Evolutionary conservation across 2,329 filamentous ascomycete genomes (phyloP), one percentile per base, ranked within the genome.

Genomic region (Sarocladium strictum): DNA sequence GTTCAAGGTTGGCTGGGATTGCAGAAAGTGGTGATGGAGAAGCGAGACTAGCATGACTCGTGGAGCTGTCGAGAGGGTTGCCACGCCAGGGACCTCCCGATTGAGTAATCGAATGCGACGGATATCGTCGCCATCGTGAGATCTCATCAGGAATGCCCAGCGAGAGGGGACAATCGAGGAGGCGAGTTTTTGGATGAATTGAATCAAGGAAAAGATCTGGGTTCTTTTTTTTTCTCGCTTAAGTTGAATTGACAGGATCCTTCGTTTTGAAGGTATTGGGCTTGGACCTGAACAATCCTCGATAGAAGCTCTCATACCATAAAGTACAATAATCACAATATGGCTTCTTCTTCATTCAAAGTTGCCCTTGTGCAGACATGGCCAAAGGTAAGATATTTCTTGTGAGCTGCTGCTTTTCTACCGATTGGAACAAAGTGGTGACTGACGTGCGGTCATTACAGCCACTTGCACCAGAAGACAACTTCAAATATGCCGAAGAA

Each of bases 381-480:
- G 43, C 43, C 43, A 9, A 47, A 47, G 43, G 43, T 47, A 47
- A 47, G 35, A 7, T 5, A 9, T 38, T 5, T n/a, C 17, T 9
- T n/a, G 12, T n/a, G n/a, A 10, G 12, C 15, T 43, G 21, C 4
- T 15, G 15, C 6, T 24, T 23, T 21, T 7, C 17, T 43, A n/a
- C n/a, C 29, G 29, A 32, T 32, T 32, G 7, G 29, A 32, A 12
- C n/a, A n/a, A n/a, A n/a, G n/a, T n/a, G n/a, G n/a, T n/a, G n/a
- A n/a, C n/a, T n/a, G n/a, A n/a, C n/a, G n/a, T n/a, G n/a, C n/a
- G n/a, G 21, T 43, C 17, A 21, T 47, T 29, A 23, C 24, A 47
- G 43, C 43, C 43, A n/a, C 43, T 47, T n/a, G 43, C 43, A 27
- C n/a, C 43, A 14, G 56, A 55, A 23, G 51, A 19, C 15, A 58